phyloP scores from a whole-genome alignment of 768 basidiomycete species.

The Mycena venus region DNA sequence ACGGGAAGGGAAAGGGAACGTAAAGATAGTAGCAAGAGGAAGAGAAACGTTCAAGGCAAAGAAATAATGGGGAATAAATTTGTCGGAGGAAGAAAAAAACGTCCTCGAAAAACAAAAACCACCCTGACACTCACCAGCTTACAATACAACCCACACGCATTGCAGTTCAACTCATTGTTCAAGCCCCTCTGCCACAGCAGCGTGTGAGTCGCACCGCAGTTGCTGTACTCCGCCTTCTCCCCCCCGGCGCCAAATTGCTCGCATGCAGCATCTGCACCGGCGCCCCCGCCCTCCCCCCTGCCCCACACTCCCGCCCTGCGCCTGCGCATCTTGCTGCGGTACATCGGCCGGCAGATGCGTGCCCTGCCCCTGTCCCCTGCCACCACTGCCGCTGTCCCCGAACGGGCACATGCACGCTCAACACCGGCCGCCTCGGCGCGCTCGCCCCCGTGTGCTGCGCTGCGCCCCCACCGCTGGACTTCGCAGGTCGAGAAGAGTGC shows the following conservation, averaged over 20 bases:
- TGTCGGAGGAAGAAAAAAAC: slow-evolving; percentile 10
- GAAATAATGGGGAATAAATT: neutral
- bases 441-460: neutral
- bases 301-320: no score
- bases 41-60: neutral
- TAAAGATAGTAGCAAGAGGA: neutral
- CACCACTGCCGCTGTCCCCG: no score
- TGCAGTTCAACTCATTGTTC: slow-evolving; percentile 92
- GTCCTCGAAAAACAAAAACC: neutral
- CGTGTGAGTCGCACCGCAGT: slow-evolving; percentile 91
- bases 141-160: slow-evolving; percentile 90
- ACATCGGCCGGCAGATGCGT: slow-evolving; percentile 14
- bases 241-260: slow-evolving; percentile 68
- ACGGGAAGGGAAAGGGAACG: no score
- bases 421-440: slow-evolving; percentile 21
- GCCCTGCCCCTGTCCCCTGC: slow-evolving; percentile 16
- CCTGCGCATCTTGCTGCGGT: neutral
- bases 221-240: slow-evolving; percentile 87
- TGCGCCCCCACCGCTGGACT: neutral
- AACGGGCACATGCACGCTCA: slow-evolving; percentile 25
- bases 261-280: neutral
- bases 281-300: neutral
- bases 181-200: slow-evolving; percentile 89
- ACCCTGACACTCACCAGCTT: slow-evolving; percentile 72
- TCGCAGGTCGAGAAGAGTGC: no score